Evolutionary conservation across 331 rosid species (phyloP).

Genomic region (Rosa hybrid): DNA sequence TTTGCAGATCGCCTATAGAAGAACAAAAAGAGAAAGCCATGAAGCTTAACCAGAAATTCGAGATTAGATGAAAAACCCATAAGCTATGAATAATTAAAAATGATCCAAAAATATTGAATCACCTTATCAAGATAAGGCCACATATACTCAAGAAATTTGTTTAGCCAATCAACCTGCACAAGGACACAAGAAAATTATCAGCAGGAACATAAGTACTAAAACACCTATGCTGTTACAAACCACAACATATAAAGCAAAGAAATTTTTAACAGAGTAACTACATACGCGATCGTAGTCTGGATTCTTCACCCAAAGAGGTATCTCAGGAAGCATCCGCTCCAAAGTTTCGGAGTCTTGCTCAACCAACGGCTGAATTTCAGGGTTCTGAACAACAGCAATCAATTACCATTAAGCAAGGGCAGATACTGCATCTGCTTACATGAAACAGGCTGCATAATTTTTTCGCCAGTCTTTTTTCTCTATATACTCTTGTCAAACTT

Average conservation of each 20-base stretch:
- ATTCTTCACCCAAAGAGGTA: conserved; percentile 89
- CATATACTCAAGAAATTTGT: conserved; percentile 72
- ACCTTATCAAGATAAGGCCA: conserved; percentile 98
- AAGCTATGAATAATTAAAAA: not conserved
- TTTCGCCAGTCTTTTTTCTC: not conserved
- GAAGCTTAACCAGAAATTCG: not conserved
- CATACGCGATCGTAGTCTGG: conserved; percentile 92
- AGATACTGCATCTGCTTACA: not conserved
- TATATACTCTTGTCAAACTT: not conserved
- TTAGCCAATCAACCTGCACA: conserved; percentile 81
- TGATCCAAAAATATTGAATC: not conserved
- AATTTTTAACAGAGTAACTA: not conserved
- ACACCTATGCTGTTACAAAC: conserved; percentile 3
- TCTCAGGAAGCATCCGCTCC: conserved; percentile 83
- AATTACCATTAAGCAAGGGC: conserved; percentile 12
- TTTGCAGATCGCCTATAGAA: conserved; percentile 76
- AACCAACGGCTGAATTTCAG: conserved; percentile 53
- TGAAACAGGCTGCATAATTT: not conserved
- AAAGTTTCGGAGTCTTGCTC: conserved; percentile 67
- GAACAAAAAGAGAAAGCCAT: not conserved
- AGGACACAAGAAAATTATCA: not conserved
- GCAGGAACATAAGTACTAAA: not conserved
- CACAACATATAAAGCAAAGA: not conserved
- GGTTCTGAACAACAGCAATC: conserved; percentile 47
- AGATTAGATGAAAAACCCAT: conserved; percentile 7